These are phyloP conservation scores for Curvularia hawaiiensis DNA, from an alignment of 2,329 filamentous ascomycete genomes.

Conservation along the genomic window DNA sequence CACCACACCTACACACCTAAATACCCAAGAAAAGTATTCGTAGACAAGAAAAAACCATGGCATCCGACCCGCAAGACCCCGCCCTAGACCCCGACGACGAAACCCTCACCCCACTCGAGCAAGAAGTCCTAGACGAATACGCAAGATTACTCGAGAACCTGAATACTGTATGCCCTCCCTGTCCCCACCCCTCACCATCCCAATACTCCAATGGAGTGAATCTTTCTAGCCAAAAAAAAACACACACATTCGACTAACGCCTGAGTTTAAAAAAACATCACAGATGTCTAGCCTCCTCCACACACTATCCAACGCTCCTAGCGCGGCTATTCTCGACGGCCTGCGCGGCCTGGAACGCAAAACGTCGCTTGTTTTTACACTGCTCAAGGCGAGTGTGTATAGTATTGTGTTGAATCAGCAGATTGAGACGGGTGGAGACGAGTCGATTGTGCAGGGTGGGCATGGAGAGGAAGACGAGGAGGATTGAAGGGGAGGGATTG, in stretches of 20 bases:
- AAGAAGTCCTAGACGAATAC: constrained; percentile 95
- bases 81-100: constrained; percentile 27
- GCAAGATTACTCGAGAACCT: constrained; percentile 85
- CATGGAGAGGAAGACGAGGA: neutral
- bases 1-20: neutral
- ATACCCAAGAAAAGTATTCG: neutral
- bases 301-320: constrained; percentile 66
- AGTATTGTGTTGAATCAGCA: constrained; percentile 98
- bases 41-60: constrained; percentile 3
- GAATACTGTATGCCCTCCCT: constrained; percentile 83
- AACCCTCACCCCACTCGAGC: constrained; percentile 75
- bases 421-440: constrained; percentile 41
- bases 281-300: constrained; percentile 65
- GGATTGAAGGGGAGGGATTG: neutral
- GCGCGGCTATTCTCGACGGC: constrained; percentile 80
- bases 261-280: constrained; percentile 4
- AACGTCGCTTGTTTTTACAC: constrained; percentile 90
- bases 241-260: too few relatives aligned
- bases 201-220: too few relatives aligned
- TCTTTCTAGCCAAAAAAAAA: too few relatives aligned
- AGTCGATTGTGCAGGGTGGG: constrained; percentile 26
- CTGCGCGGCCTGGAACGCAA: constrained; percentile 89
- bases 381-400: constrained; percentile 98
- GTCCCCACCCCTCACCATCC: too few relatives aligned
- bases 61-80: constrained; percentile 21